Evolutionary conservation across 2,329 filamentous ascomycete species (phyloP), one percentile per base, ranked within the genome.

Genomic region (Cordyceps tenuipes): DNA sequence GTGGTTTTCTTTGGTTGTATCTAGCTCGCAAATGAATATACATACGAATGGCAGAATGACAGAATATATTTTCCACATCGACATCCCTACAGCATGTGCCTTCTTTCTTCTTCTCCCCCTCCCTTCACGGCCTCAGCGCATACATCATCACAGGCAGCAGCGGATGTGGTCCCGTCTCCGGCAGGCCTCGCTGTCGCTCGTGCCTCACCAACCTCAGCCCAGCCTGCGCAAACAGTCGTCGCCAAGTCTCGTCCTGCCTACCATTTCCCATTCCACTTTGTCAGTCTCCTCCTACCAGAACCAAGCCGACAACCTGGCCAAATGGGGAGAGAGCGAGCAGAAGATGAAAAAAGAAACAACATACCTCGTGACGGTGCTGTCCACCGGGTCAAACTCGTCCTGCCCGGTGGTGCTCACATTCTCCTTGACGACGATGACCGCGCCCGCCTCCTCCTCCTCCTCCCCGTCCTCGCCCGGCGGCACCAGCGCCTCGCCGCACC

Each of bases 131-230:
- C 66, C 82, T 84, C 66, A 96, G 73, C 1, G 90, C 91, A 73
- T 91, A 96, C 71, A 87, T 88, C 67, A 84, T 82, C 19, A 96
- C 87, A 0, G 90, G 88, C 65, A 87, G 86, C 39, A 96, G 70
- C 5, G 62, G 63, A 19, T 5, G 19, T 54, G 0, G n/a, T 23
- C 54, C 79, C 48, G 81, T 83, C 1, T 86, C 85, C 53, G 68
- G 71, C 17, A 94, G 86, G 0, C 90, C 89, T 41, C 79, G 81
- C 73, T 94, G 89, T 54, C 89, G 66, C 70, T 94, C 89, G 0
- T 82, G 85, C 69, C 77, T 82, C 41, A 91, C 73, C n/a, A 96
- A 69, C 58, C 76, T 79, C 64, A 95, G 70, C 0, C 85, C 87
- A 0, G 89, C 89, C 53, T 84, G 71, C 59, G 82, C 76, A 68